phyloP scores from a whole-genome alignment of 495 filamentous ascomycete genomes.

The Daldinia vernicosa region DNA sequence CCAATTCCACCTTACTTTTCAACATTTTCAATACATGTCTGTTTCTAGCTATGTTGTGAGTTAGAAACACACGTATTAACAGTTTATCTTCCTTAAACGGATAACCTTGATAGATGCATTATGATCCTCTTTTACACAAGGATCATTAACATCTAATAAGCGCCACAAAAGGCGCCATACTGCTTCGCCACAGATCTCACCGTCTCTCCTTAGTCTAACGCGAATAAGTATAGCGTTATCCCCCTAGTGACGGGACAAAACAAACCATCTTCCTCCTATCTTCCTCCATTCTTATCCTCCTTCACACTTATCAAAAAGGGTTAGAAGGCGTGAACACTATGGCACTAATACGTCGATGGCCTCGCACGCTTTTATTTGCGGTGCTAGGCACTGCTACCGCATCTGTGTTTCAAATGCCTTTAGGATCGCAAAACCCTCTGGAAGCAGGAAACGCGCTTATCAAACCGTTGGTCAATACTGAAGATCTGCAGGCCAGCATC shows the following conservation, averaged over 20 bases:
- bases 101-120: neutral
- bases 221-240: neutral
- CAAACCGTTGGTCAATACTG: conserved; percentile 58
- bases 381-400: conserved; percentile 28
- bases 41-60: neutral
- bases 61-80: neutral
- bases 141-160: neutral
- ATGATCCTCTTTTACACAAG: neutral
- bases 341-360: conserved; percentile 20
- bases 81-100: neutral
- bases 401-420: conserved; percentile 31
- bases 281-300: neutral
- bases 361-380: conserved; percentile 14
- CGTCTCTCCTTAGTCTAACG: neutral
- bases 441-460: conserved; percentile 23
- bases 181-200: neutral
- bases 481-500: conserved; percentile 63
- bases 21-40: no score
- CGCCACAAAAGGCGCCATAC: neutral
- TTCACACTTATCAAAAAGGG: conserved; percentile 1
- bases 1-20: no score
- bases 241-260: neutral
- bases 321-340: conserved; percentile 16
- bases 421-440: conserved; percentile 19
- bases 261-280: neutral